Evolutionary conservation across 352 stramenopile species (phyloP), one percentile per base, ranked within the genome.

Genomic region (Plasmopara viticola): DNA sequence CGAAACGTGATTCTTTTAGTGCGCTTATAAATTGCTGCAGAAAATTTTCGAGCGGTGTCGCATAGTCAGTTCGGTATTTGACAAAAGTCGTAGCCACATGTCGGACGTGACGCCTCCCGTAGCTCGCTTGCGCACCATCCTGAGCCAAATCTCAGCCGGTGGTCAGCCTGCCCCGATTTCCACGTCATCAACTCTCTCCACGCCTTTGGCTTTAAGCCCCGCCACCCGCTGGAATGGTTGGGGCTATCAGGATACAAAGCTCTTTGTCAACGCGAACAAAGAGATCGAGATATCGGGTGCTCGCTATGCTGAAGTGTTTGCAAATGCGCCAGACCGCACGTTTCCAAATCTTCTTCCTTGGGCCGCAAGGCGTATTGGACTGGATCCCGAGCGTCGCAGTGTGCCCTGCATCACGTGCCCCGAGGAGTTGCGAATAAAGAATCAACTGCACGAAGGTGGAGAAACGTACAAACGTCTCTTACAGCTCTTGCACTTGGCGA

Each of bases 161-260:
- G 43, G 48, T 10, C 14, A 20, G 41, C 17, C 17, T 4, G 29
- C 28, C 5, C 28, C 48, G 0, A 15, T 35, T 17, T 46, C 47
- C 17, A 25, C 48, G 13, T 14, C 53, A 8, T 31, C 53, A 1
- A 18, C 51, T 12, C 29, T 55, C n/a, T 46, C 53, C 2, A 38
- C 59, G 28, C 48, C 49, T 50, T 44, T 64, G 34, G 58, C 56
- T n/a, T 42, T 69, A 28, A 69, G 46, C 38, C 51, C 68, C 29
- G 53, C 61, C 49, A 84, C 72, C 14, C 75, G 76, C 49, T 89
- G 78, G 78, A 84, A 87, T 51, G 78, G 78, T 42, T 89, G 78
- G 78, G 78, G 78, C 18, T 89, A 72, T 63, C 60, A 62, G 14
- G 78, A 89, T 66, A 89, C 78, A 41, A 73, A 75, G 44, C 67